Evolutionary conservation across 2,329 filamentous ascomycete genomes (phyloP).

Genomic region (Capronia americana): DNA sequence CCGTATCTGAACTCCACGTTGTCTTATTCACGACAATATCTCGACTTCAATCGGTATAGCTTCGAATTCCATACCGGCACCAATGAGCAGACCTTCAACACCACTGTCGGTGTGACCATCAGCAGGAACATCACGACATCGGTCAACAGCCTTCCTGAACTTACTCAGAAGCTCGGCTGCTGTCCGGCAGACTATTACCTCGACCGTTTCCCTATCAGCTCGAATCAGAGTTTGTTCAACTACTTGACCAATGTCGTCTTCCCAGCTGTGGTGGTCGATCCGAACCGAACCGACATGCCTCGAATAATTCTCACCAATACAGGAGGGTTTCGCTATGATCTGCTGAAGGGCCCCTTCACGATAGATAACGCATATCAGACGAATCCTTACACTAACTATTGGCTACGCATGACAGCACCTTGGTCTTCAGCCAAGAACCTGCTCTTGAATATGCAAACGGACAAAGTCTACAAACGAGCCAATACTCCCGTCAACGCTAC

Average conservation of each 20-base stretch:
- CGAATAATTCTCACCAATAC: constrained; percentile 67
- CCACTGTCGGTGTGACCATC: constrained; percentile 54
- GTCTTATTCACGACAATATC: constrained; percentile 64
- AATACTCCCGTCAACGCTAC: constrained; percentile 33
- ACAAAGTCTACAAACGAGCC: constrained; percentile 41
- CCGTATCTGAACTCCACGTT: constrained; percentile 49
- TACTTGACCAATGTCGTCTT: constrained; percentile 59
- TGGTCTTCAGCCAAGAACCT: constrained; percentile 43
- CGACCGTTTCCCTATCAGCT: constrained; percentile 60
- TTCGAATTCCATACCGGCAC: constrained; percentile 69
- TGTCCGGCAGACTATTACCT: constrained; percentile 66
- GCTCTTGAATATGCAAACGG: constrained; percentile 42
- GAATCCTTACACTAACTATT: constrained; percentile 43
- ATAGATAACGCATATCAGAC: constrained; percentile 45
- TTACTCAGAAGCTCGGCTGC: constrained; percentile 65
- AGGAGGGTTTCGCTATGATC: constrained; percentile 66
- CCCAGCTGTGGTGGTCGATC: constrained; percentile 59
- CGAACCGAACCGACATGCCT: constrained; percentile 56
- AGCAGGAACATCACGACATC: constrained; percentile 58
- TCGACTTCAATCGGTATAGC: constrained; percentile 72
- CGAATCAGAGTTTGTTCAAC: constrained; percentile 62
- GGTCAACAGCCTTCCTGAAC: constrained; percentile 59
- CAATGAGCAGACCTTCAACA: constrained; percentile 57
- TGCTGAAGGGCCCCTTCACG: constrained; percentile 68
- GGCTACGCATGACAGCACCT: constrained; percentile 44